These are phyloP conservation scores for Haplosporangium sp. DNA, from an alignment of 371 early-diverging fungal genomes.

Conservation along the genomic window DNA sequence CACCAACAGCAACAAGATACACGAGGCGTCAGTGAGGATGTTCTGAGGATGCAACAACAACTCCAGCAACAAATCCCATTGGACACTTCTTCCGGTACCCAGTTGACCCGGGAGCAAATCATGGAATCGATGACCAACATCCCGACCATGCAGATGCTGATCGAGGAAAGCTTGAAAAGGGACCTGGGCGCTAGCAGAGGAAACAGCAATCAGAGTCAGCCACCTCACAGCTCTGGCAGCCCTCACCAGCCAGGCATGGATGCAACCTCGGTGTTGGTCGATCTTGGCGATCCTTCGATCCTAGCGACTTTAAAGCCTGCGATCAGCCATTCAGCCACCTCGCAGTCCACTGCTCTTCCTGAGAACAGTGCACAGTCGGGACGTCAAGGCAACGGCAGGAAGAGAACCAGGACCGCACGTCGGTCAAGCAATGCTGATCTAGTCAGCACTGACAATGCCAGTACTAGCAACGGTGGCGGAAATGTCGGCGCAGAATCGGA, in stretches of 20 bases:
- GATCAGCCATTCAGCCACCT: too few species aligned
- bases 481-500: not conserved
- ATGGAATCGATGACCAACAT: slow-evolving; percentile 37
- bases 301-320: not conserved
- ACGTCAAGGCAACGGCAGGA: not conserved
- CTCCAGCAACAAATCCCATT: slow-evolving; percentile 43
- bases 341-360: not conserved
- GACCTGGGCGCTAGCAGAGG: slow-evolving; percentile 2
- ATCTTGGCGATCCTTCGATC: not conserved
- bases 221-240: not conserved
- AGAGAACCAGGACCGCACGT: not conserved
- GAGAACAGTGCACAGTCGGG: not conserved
- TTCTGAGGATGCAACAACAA: slow-evolving; percentile 42
- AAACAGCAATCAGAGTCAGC: not conserved
- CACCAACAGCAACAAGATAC: not conserved
- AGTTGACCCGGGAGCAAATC: slow-evolving; percentile 31
- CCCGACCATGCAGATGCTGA: slow-evolving; percentile 29
- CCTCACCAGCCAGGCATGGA: slow-evolving; percentile 3
- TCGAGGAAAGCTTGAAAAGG: slow-evolving; percentile 30
- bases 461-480: too few species aligned
- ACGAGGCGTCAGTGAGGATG: slow-evolving; percentile 28
- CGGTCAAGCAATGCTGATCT: not conserved
- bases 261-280: not conserved
- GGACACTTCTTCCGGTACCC: slow-evolving; percentile 11
- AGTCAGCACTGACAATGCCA: not conserved